A percentile compares a stretch with the other conserved stretches of the same genome.
phyloP scores from a whole-genome alignment of 345 rosid species.

The Hirschfeldia incana region DNA sequence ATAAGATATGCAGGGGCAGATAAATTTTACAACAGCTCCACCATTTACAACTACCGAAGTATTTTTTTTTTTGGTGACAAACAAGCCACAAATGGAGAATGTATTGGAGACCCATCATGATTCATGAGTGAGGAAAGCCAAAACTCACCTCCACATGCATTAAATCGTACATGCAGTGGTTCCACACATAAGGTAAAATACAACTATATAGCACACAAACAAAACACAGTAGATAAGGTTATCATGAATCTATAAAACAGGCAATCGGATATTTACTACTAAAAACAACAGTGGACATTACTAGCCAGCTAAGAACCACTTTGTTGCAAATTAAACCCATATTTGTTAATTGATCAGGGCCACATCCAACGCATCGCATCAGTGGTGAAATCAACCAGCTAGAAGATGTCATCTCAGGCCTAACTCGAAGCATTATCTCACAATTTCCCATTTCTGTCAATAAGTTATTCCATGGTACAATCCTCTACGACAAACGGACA shows the following conservation, averaged over 20 bases:
- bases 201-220: background rate
- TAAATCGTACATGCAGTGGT: background rate
- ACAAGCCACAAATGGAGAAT: no score
- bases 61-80: no score
- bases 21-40: no score
- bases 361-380: background rate
- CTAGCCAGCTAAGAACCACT: background rate
- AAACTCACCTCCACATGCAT: no score
- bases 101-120: no score
- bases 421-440: background rate
- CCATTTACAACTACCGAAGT: no score
- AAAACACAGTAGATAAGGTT: background rate
- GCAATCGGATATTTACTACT: background rate
- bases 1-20: no score
- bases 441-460: background rate
- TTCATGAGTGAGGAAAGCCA: no score
- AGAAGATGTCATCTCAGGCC: background rate
- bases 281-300: background rate
- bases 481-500: no score
- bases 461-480: background rate
- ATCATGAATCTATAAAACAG: background rate
- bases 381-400: background rate
- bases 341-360: background rate
- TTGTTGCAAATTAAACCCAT: background rate
- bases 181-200: background rate